Evolutionary conservation across 2,329 filamentous ascomycete species (phyloP).

Genomic region (Decorospora gaudefroyi): DNA sequence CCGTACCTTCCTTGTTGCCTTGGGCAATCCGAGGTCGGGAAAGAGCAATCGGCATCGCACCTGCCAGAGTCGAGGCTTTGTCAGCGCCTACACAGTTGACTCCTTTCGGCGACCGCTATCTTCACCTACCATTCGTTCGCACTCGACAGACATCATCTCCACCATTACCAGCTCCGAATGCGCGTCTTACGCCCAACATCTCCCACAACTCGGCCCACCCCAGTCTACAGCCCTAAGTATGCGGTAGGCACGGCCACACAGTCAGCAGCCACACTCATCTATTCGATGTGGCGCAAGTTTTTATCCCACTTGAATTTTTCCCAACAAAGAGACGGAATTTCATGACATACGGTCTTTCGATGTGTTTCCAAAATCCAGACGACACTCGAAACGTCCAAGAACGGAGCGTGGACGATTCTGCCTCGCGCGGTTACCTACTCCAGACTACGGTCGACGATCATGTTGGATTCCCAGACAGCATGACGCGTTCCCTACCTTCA

Average conservation of each 20-base stretch:
- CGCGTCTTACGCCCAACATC: conserved; percentile 3
- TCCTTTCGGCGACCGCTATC: conserved; percentile 5
- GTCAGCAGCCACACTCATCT: conserved; percentile 27
- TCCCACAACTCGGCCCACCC: conserved; percentile 14
- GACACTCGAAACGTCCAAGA: no score
- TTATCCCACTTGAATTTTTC: background rate
- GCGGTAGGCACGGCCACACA: conserved; percentile 24
- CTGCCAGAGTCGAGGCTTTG: conserved; percentile 4
- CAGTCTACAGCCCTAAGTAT: conserved; percentile 9
- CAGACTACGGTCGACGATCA: no score
- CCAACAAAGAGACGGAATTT: background rate
- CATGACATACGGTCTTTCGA: background rate
- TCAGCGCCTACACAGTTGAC: conserved; percentile 7
- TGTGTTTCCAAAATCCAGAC: background rate
- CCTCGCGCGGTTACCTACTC: no score
- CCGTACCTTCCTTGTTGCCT: conserved; percentile 31
- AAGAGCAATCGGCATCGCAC: conserved; percentile 8
- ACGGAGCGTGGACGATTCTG: no score
- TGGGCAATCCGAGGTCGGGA: conserved; percentile 26
- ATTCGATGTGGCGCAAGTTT: conserved; percentile 1
- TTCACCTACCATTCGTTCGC: no score
- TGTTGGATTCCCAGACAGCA: no score
- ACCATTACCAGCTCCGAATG: conserved; percentile 3
- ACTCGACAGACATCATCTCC: no score
- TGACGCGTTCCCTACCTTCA: background rate